Base-by-base conservation (phyloP, 83 land plant genomes). In the Thuja plicata region DNA sequence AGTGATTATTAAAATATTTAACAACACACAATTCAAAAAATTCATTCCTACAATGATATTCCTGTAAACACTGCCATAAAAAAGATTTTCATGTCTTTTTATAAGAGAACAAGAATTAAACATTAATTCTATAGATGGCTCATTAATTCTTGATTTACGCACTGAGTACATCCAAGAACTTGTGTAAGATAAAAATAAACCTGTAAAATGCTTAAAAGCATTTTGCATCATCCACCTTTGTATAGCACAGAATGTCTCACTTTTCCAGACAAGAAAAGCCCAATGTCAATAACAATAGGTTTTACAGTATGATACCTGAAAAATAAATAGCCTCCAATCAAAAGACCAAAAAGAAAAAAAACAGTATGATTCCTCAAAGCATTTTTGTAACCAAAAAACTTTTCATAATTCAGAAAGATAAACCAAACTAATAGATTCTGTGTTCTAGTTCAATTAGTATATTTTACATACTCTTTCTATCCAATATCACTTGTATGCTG, bases 211-310 rank as follows among this genome's bases (percentile, higher is more conserved):
- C 88, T 90, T 91, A 78, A 79, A 96, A 0, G 95, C 94, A 95
- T 87, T 89, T 19, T 96, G 98, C 87, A 95, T 32, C 0, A 87
- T 89, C 57, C 98, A 90, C 87, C 91, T 96, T 80, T 96, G 93
- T 52, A 95, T 89, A 71, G 92, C 96, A 92, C 92, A 93, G 66
- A 94, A 96, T 41, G 94, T 80, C 21, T 88, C 94, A 87, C 84
- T 66, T 76, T 88, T 71, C 90, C 85, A 32, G 90, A 82, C 78
- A 91, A 90, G 84, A 92, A 93, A 38, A 96, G 90, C 66, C 95
- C 94, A 9, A 96, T 94, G 90, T 96, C 98, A 85, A 96, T 93
- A 78, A 95, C 91, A 79, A 96, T 91, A 3, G 94, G 94, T 40
- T 90, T 95, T 88, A 93, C 60, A 40, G 89, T 88, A 60, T 89